Percentiles rank a stretch among this genome's conserved stretches.
These are phyloP conservation scores for Taxawa tesnikishii DNA, from an alignment of 2,329 filamentous ascomycete genomes.

Conservation along the genomic window DNA sequence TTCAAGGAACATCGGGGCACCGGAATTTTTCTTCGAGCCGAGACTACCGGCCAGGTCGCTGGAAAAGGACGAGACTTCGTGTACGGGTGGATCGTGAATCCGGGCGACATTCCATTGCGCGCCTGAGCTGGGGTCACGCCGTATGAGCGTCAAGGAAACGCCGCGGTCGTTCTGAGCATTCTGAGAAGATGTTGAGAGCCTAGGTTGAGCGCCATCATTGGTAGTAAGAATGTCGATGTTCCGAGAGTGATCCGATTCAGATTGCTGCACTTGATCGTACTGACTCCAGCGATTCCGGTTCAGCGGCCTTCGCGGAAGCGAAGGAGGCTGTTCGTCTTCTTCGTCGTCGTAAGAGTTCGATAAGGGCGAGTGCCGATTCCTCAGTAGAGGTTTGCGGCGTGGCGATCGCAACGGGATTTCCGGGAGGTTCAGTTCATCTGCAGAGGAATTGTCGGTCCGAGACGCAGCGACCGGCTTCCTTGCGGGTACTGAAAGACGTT, in stretches of 20 bases:
- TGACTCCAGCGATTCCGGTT: not conserved
- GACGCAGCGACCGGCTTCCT: conserved; percentile 2
- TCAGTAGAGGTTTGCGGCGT: conserved; percentile 1
- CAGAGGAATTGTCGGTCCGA: not conserved
- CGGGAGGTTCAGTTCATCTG: conserved; percentile 4
- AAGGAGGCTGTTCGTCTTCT: not conserved
- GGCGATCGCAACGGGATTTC: conserved; percentile 4
- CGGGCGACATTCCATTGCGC: conserved; percentile 40
- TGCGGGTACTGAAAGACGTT: conserved; percentile 3
- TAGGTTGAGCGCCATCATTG: not conserved
- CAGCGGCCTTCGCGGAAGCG: not conserved
- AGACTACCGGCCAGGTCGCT: conserved; percentile 15
- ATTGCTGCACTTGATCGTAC: too few species aligned
- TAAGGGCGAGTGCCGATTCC: not conserved
- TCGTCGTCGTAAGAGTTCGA: not conserved
- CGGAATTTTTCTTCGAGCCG: conserved; percentile 21
- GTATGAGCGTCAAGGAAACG: conserved; percentile 33
- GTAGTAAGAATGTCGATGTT: not conserved
- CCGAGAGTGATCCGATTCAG: too few species aligned
- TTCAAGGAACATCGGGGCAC: conserved; percentile 38
- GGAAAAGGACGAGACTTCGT: conserved; percentile 31
- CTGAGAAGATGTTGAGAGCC: too few species aligned
- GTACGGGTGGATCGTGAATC: conserved; percentile 31
- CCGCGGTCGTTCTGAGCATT: not conserved
- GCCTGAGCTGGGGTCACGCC: conserved; percentile 34